phyloP scores from a whole-genome alignment of 2,329 filamentous ascomycete species.

The Diaporthe caulivora region DNA sequence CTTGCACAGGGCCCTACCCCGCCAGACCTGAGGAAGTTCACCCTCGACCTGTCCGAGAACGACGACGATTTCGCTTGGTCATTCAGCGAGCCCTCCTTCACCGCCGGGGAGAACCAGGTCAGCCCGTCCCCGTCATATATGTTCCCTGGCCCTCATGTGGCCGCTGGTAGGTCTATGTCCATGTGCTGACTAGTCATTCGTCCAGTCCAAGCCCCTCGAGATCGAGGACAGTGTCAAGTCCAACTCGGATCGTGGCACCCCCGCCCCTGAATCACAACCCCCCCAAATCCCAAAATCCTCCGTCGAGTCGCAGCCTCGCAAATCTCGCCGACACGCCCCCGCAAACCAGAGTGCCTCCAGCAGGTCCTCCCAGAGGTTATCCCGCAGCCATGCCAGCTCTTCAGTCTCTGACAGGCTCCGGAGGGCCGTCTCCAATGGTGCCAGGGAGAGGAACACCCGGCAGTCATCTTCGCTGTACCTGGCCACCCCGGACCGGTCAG shows the following conservation, averaged over 20 bases:
- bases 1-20: slow-evolving; percentile 87
- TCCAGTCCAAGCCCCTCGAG: slow-evolving; percentile 37
- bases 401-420: slow-evolving; percentile 55
- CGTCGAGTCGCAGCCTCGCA: slow-evolving; percentile 47
- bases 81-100: slow-evolving; percentile 35
- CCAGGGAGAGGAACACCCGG: slow-evolving; percentile 44
- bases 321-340: slow-evolving; percentile 49
- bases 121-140: not conserved
- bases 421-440: slow-evolving; percentile 50
- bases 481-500: slow-evolving; percentile 71
- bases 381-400: slow-evolving; percentile 47
- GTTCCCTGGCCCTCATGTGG: not conserved
- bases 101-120: slow-evolving; percentile 32
- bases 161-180: not conserved
- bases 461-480: slow-evolving; percentile 52
- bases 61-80: slow-evolving; percentile 56
- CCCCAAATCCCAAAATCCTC: slow-evolving; percentile 44
- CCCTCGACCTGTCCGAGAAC: slow-evolving; percentile 75
- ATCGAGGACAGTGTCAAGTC: slow-evolving; percentile 44
- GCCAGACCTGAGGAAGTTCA: slow-evolving; percentile 80
- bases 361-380: slow-evolving; percentile 48
- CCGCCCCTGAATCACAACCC: slow-evolving; percentile 46
- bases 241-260: slow-evolving; percentile 49
- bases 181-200: slow-evolving; percentile 5
- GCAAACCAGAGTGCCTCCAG: slow-evolving; percentile 50